Conservation (phyloP, 2,329 filamentous ascomycete genomes). For the Alternaria arbusti region DNA sequence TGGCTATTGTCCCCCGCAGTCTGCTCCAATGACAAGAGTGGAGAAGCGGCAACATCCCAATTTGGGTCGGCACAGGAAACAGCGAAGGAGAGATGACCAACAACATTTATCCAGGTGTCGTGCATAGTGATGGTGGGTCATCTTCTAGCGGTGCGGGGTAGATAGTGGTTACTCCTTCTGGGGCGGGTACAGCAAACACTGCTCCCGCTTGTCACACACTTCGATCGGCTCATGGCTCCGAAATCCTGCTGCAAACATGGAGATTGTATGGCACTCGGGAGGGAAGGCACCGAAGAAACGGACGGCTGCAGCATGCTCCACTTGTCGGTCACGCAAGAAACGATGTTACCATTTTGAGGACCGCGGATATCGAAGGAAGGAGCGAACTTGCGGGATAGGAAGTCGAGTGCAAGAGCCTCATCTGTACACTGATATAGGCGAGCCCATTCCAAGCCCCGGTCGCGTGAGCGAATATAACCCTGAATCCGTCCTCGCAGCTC, state of each 20-base stretch:
- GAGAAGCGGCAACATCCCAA: not conserved
- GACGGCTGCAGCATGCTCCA: not conserved
- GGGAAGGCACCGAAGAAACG: not conserved
- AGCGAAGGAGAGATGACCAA: not conserved
- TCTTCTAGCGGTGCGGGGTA: not conserved
- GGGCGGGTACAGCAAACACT: not conserved
- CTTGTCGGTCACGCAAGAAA: conserved; percentile 8
- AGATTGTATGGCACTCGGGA: conserved; percentile 4
- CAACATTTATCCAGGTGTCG: not conserved
- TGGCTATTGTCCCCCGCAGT: not conserved
- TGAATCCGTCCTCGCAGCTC: conserved; percentile 3
- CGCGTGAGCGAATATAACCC: conserved; percentile 10
- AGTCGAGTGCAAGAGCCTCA: not conserved
- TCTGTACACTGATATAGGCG: not conserved
- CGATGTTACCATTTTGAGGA: not conserved
- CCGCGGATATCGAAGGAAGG: not conserved
- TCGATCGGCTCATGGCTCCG: not conserved
- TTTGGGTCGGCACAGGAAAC: conserved; percentile 1
- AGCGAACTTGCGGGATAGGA: not conserved
- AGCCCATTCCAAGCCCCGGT: not conserved
- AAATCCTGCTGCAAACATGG: not conserved
- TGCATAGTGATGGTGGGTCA: not conserved
- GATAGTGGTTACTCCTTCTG: not conserved
- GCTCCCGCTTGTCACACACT: not conserved
- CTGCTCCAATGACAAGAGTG: not conserved